phyloP scores from a whole-genome alignment of 495 filamentous ascomycete genomes.

The Lichina pygmaea region DNA sequence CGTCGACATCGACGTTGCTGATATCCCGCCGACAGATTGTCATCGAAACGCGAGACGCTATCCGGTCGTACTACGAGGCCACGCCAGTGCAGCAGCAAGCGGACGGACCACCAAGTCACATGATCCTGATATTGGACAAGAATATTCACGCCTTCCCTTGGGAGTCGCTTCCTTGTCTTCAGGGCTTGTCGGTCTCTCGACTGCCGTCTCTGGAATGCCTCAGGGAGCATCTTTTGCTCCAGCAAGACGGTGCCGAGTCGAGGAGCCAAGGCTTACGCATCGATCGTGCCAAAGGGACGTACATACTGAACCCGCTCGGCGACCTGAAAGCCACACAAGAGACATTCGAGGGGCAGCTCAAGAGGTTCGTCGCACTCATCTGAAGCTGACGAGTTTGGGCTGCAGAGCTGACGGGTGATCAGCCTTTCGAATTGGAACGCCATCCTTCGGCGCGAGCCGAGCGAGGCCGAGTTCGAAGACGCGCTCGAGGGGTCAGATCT shows the following conservation, averaged over 20 bases:
- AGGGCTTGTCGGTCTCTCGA: constrained; percentile 51
- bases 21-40: constrained; percentile 23
- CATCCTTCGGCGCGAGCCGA: constrained; percentile 38
- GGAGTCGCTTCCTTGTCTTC: constrained; percentile 78
- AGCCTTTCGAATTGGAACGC: constrained; percentile 31
- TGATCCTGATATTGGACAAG: constrained; percentile 82
- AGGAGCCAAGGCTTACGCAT: constrained; percentile 23
- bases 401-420: constrained; percentile 4
- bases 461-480: constrained; percentile 45
- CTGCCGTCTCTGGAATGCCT: constrained; percentile 64
- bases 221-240: constrained; percentile 33
- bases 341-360: constrained; percentile 36
- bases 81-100: constrained; percentile 6
- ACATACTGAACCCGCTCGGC: constrained; percentile 64
- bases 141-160: constrained; percentile 73
- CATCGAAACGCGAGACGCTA: constrained; percentile 54
- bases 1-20: no score
- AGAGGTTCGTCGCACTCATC: constrained; percentile 1
- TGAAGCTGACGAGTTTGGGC: neutral
- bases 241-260: constrained; percentile 8
- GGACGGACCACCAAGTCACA: constrained; percentile 30
- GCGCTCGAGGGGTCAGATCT: constrained; percentile 33
- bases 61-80: constrained; percentile 48
- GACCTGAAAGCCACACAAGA: constrained; percentile 60
- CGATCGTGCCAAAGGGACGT: constrained; percentile 35